These are phyloP conservation scores for Cercophora sp. DNA, from an alignment of 495 filamentous ascomycete genomes.

Conservation along the genomic window DNA sequence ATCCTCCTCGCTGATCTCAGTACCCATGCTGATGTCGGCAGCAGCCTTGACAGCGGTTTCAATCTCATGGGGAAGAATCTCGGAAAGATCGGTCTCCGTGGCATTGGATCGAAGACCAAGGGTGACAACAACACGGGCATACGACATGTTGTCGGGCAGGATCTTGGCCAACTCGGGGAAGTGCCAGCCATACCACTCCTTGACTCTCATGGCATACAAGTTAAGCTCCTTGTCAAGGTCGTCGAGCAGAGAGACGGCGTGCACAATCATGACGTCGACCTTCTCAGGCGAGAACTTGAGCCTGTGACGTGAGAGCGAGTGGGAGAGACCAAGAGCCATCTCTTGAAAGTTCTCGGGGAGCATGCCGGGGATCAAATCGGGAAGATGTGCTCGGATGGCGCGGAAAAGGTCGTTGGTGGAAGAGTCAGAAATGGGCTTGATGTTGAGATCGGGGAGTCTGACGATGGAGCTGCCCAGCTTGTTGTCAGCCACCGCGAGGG, in stretches of 20 bases:
- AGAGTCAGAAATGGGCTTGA: slow-evolving; percentile 83
- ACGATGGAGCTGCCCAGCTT: slow-evolving; percentile 91
- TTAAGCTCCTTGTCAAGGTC: slow-evolving; percentile 99
- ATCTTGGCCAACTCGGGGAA: slow-evolving; percentile 97
- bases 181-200: slow-evolving; percentile 99
- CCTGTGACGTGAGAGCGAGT: slow-evolving; percentile 96
- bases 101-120: slow-evolving; percentile 85
- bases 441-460: slow-evolving; percentile 81
- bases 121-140: slow-evolving; percentile 76
- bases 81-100: slow-evolving; percentile 71
- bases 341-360: slow-evolving; percentile 78
- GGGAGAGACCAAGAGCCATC: slow-evolving; percentile 93
- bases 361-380: slow-evolving; percentile 87
- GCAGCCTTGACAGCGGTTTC: slow-evolving; percentile 87
- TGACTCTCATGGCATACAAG: slow-evolving; percentile 96
- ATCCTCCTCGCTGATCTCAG: slow-evolving; percentile 87
- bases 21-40: slow-evolving; percentile 97
- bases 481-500: slow-evolving; percentile 89
- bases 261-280: slow-evolving; percentile 99
- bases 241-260: slow-evolving; percentile 89
- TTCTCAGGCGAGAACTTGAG: slow-evolving; percentile 99
- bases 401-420: slow-evolving; percentile 84
- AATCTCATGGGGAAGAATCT: slow-evolving; percentile 95
- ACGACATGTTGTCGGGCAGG: slow-evolving; percentile 96
- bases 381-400: slow-evolving; percentile 84